Evolutionary conservation across 2,329 filamentous ascomycete genomes (phyloP), one percentile per base, ranked within the genome.

Genomic region (Xylariaceae sp.): DNA sequence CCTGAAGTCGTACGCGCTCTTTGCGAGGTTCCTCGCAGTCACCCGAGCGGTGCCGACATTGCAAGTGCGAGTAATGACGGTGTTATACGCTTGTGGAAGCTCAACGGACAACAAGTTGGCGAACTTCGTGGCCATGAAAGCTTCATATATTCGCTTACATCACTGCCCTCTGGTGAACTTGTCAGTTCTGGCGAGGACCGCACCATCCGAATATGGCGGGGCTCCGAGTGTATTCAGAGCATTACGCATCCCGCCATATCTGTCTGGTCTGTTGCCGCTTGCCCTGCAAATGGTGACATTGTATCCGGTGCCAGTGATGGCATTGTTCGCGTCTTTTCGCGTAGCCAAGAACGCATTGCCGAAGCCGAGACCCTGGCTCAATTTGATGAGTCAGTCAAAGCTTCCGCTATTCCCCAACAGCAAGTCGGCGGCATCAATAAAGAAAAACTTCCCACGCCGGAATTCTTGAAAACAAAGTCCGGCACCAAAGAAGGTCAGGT

Each of bases 401-500:
- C 82, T 8, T 96, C 90, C 0, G 83, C 90, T 1, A 96, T 96
- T 67, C 91, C 91, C 0, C 86, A 92, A 65, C 88, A 97, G 67
- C 87, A 92, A 59, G 75, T 92, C 26, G 86, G 87, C 1, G 82
- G 84, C 3, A 84, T 97, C 70, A 92, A 97, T 72, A 96, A 95
- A 70, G 91, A 96, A 70, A 85, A 94, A 66, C 77, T 97, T 1
- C 91, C 92, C 0, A 90, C 91, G 0, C 89, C 89, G 11, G 90
- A 95, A 19, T 96, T 96, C 64, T 74, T 99, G 6, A 82, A 84
- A 52, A 82, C 81, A 53, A 91, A 91, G 63, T 83, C 85, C 0
- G 94, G 94, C 3, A 94, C 89, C n/a, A 96, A 96, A 71, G 94
- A 99, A 61, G 94, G 94, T 0, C 92, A 99, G 68, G 88, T 96